These are phyloP conservation scores for Yarrowia sp. DNA, from an alignment of 805 yeast species.

Conservation along the genomic window DNA sequence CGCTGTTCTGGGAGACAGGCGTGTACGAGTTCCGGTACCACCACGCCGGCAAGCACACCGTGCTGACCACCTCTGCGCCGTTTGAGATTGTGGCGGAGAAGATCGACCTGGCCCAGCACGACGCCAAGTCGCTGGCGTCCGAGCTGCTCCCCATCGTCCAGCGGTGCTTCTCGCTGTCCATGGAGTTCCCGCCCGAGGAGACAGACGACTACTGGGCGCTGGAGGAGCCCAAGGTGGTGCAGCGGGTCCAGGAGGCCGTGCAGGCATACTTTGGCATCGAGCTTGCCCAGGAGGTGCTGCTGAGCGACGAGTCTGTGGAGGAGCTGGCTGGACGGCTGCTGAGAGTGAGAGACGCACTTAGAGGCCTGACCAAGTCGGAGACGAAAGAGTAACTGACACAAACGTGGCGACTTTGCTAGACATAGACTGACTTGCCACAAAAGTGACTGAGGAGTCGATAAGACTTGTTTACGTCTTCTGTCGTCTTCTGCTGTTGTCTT, in stretches of 20 bases:
- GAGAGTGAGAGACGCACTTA: constrained; percentile 34
- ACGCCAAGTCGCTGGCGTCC: constrained; percentile 38
- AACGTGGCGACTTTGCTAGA: too few species aligned
- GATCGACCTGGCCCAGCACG: constrained; percentile 37
- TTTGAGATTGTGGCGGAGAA: constrained; percentile 54
- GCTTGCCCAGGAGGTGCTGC: constrained; percentile 46
- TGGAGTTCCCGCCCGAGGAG: constrained; percentile 31
- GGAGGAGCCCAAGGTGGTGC: constrained; percentile 32
- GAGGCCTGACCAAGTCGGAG: constrained; percentile 5
- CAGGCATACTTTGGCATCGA: constrained; percentile 37
- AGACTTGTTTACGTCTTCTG: too few species aligned
- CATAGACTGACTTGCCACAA: too few species aligned
- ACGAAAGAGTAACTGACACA: too few species aligned
- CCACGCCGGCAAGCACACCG: constrained; percentile 63
- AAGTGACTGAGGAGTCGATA: too few species aligned
- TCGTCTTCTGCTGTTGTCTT: too few species aligned
- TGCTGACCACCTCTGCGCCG: constrained; percentile 61
- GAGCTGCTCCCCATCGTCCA: constrained; percentile 36
- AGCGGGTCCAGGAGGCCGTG: constrained; percentile 34
- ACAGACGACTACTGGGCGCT: constrained; percentile 34
- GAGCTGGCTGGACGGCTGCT: constrained; percentile 36
- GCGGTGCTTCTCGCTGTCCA: constrained; percentile 32
- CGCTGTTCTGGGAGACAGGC: constrained; percentile 64
- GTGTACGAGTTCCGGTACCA: constrained; percentile 74
- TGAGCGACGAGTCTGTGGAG: constrained; percentile 42